These are phyloP conservation scores for Lobosporangium transversale DNA, from an alignment of 192 early-diverging fungal genomes.

Conservation along the genomic window DNA sequence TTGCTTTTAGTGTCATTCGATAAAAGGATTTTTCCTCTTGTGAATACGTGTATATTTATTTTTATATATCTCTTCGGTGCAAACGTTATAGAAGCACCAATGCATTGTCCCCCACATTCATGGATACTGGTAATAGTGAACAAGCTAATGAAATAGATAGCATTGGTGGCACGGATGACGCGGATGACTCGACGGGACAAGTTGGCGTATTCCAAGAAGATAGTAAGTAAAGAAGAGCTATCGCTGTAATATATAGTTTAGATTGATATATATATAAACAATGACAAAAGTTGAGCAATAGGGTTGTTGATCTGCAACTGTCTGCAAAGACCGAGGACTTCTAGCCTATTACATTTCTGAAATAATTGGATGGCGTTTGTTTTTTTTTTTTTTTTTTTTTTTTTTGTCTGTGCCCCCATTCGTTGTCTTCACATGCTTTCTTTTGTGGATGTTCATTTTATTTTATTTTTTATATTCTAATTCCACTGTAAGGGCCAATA, in stretches of 20 bases:
- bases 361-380: too few species aligned
- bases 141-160: not conserved
- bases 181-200: not conserved
- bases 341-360: too few species aligned
- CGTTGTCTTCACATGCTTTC: constrained; percentile 8
- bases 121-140: too few species aligned
- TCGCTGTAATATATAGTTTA: constrained; percentile 1
- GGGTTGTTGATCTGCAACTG: too few species aligned
- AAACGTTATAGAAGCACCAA: too few species aligned
- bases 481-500: not conserved
- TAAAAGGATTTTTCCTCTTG: too few species aligned
- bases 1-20: too few species aligned
- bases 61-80: too few species aligned
- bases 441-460: not conserved
- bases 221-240: not conserved
- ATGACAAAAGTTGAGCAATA: not conserved
- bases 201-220: not conserved
- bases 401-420: constrained; percentile 4
- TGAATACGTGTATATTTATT: too few species aligned
- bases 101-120: too few species aligned
- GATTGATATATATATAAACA: not conserved
- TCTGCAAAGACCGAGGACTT: too few species aligned
- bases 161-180: not conserved
- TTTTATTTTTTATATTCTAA: not conserved
- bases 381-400: not conserved